A percentile compares a stretch with the other conserved stretches of the same genome.
Evolutionary conservation across 768 basidiomycete genomes (phyloP).

Genomic region (Kwoniella sp.): DNA sequence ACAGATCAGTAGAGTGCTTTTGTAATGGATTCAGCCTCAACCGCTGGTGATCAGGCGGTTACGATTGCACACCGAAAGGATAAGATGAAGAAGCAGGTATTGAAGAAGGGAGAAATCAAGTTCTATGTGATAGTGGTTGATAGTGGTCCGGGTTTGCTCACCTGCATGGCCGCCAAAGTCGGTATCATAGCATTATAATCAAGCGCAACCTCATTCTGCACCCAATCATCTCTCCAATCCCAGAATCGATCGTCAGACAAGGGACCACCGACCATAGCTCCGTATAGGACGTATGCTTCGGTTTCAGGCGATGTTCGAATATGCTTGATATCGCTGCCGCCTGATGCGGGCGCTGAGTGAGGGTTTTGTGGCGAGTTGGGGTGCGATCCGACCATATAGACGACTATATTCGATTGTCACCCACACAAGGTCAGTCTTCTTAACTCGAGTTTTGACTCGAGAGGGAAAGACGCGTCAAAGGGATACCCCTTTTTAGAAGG

Average conservation of each 20-base stretch:
- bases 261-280: slow-evolving; percentile 86
- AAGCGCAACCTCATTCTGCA: slow-evolving; percentile 72
- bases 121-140: too few relatives aligned
- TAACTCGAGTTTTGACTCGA: too few relatives aligned
- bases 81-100: too few relatives aligned
- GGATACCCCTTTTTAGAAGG: too few relatives aligned
- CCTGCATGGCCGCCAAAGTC: slow-evolving; percentile 68
- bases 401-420: too few relatives aligned
- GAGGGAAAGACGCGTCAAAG: too few relatives aligned
- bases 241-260: slow-evolving; percentile 73
- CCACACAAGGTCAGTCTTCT: too few relatives aligned
- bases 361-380: slow-evolving; percentile 90
- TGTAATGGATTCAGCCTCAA: too few relatives aligned
- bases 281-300: slow-evolving; percentile 78
- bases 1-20: too few relatives aligned
- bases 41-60: too few relatives aligned
- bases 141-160: slow-evolving; percentile 15
- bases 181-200: slow-evolving; percentile 90
- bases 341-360: slow-evolving; percentile 84
- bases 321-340: slow-evolving; percentile 68
- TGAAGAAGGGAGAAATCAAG: not conserved
- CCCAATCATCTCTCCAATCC: slow-evolving; percentile 87
- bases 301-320: slow-evolving; percentile 72
- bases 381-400: slow-evolving; percentile 84
- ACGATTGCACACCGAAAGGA: too few relatives aligned